Evolutionary conservation across 352 stramenopile genomes (phyloP), one percentile per base, ranked within the genome.

Genomic region (Phytophthora niederhauseri): DNA sequence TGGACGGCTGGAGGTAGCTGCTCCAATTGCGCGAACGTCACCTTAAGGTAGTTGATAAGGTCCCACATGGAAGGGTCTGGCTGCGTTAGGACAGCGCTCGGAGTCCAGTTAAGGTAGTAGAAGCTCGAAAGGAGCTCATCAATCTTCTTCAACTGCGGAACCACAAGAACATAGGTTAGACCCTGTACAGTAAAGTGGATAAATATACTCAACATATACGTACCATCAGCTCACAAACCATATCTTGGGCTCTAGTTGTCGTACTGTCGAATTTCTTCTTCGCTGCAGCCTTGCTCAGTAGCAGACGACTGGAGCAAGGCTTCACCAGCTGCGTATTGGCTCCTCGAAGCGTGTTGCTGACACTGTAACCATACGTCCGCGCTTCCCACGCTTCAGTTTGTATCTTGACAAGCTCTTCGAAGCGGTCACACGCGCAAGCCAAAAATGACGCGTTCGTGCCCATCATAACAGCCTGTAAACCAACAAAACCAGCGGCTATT

Each of bases 251-350:
- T 68, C 84, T 73, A 4, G 85, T 92, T 60, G 82, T 92, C 15
- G 85, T 92, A 52, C 75, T 90, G n/a, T 92, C 82, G 63, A 94
- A 91, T 63, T 90, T 91, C 64, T 93, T 92, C 68, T 93, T 93
- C 4, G 85, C 85, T 19, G 82, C 80, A 17, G 82, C 80, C 45
- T 90, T 91, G 61, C 78, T 90, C 26, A 89, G 48, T 1, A 89
- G 66, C 6, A 77, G 49, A 34, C 78, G 77, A 9, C 77, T 89
- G 0, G 80, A 88, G 30, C 73, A 87, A 24, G 78, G 78, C 48
- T 89, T 89, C 0, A 74, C 68, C 24, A 85, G 26, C 30, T 77
- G 70, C 0, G 70, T 74, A n/a, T 66, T 74, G 2, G 73, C 61
- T 43, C 70, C 70, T 43, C 74, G 74, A 28, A 91, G 71, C 12